Base-by-base conservation (phyloP, 2,329 filamentous ascomycete species). In the Apiospora rasikravindrae region DNA sequence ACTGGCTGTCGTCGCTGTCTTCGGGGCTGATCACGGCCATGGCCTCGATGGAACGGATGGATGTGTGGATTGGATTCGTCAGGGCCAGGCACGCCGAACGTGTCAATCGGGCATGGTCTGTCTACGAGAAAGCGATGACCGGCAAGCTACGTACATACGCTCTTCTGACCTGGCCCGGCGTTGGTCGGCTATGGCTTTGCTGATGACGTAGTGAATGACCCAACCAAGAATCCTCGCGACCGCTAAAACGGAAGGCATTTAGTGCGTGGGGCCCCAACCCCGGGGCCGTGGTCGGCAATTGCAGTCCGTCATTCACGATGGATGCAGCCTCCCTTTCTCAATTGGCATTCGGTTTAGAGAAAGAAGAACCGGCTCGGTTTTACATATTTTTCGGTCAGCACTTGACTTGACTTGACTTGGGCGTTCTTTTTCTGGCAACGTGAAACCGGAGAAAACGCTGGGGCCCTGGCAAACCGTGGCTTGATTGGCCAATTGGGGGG, bases 211-310 rank as follows among this genome's bases (percentile, higher is more conserved):
- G 29, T 64, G 57, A 10, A 64, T 14, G 33, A 40, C 33, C 53
- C 4, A 37, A 61, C 29, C 19, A 33, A 22, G 53, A 61, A 22
- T 37, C 53, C 16, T 29, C 5, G 51, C 51, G 51, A 53, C 51
- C 24, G 26, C 57, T 64, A 40, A n/a, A 64, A 64, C 33, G 57
- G 53, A 11, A n/a, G 13, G 19, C 29, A 26, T 33, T 40, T 64
- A 64, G 57, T n/a, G 57, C 57, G 33, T 40, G 57, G 57, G 57
- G 13, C 19, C 19, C 19, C 19, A 14, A 14, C 40, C 8, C 33
- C 57, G 57, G 57, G 24, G 57, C 57, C 57, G 57, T 40, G 19
- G 19, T 64, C 57, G 57, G 57, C 57, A 40, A 64, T 37, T 37
- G 33, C 33, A 37, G 8, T 37, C 33, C 33, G 8, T 40, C 57